These are phyloP conservation scores for Nadsonia starkeyi-henricii DNA, from an alignment of 1,139 yeast genomes.

Conservation along the genomic window DNA sequence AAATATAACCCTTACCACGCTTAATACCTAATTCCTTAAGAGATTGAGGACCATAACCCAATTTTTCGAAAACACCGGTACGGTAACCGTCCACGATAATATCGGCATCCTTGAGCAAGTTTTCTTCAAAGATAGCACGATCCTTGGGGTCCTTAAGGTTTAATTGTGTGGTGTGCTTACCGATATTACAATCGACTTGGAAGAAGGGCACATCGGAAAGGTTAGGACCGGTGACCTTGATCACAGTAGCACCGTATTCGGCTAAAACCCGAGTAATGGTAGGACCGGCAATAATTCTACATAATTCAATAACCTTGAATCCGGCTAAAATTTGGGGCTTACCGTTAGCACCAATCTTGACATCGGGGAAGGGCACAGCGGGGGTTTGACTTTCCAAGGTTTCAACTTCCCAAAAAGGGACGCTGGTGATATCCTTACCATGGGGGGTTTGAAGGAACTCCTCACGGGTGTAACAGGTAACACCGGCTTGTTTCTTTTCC, in stretches of 20 bases:
- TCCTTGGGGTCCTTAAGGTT: slow-evolving; percentile 20
- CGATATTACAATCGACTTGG: slow-evolving; percentile 25
- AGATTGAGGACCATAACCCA: slow-evolving; percentile 22
- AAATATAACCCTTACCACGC: slow-evolving; percentile 24
- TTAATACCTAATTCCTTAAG: slow-evolving; percentile 17
- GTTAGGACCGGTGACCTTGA: slow-evolving; percentile 21
- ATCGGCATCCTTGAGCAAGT: slow-evolving; percentile 22
- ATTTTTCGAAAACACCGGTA: slow-evolving; percentile 20
- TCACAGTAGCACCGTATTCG: slow-evolving; percentile 25
- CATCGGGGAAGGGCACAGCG: slow-evolving; percentile 15
- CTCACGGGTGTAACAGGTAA: slow-evolving; percentile 20
- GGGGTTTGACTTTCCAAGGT: slow-evolving; percentile 18
- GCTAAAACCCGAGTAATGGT: slow-evolving; percentile 23
- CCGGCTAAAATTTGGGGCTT: slow-evolving; percentile 21
- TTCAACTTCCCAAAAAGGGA: slow-evolving; percentile 19
- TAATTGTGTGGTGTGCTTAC: slow-evolving; percentile 23
- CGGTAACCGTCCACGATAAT: slow-evolving; percentile 24
- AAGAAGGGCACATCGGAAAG: slow-evolving; percentile 25
- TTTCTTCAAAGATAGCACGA: slow-evolving; percentile 17
- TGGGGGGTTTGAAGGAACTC: slow-evolving; percentile 22
- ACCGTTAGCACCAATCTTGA: neutral
- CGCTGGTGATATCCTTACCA: slow-evolving; percentile 17
- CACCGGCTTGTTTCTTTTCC: slow-evolving; percentile 32
- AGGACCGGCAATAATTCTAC: slow-evolving; percentile 26
- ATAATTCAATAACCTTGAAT: slow-evolving; percentile 23